Percentiles rank a stretch among this genome's conserved stretches.
Evolutionary conservation across 805 yeast species (phyloP).

Genomic region (Metschnikowia borealis): DNA sequence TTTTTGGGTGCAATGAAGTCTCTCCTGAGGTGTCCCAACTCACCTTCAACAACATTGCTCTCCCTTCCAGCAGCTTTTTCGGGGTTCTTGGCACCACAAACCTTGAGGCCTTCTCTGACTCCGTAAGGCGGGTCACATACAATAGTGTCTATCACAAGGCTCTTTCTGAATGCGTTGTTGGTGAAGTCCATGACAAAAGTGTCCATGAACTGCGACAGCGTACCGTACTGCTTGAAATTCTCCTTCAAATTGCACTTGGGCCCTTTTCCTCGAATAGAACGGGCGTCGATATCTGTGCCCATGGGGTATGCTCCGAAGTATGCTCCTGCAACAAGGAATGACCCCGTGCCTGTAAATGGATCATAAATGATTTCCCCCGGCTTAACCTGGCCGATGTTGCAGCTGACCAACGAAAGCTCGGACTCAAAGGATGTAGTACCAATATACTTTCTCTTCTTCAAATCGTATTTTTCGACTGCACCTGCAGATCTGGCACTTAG

Average conservation of each 20-base stretch:
- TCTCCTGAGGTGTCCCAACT: constrained; percentile 66
- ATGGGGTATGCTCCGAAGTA: constrained; percentile 74
- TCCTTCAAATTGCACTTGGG: constrained; percentile 47
- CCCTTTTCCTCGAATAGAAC: constrained; percentile 69
- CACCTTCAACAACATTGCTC: constrained; percentile 69
- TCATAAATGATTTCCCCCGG: constrained; percentile 73
- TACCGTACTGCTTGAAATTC: constrained; percentile 74
- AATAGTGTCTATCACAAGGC: constrained; percentile 68
- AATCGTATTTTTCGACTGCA: constrained; percentile 71
- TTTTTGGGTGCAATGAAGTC: constrained; percentile 93
- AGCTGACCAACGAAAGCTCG: constrained; percentile 80
- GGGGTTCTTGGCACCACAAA: constrained; percentile 74
- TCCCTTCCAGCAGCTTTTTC: constrained; percentile 73
- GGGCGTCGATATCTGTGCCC: constrained; percentile 90
- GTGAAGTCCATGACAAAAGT: constrained; percentile 92
- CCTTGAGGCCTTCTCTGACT: constrained; percentile 90
- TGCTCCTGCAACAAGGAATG: constrained; percentile 85
- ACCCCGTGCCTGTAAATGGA: constrained; percentile 97
- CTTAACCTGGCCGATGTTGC: constrained; percentile 76
- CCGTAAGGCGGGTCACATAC: constrained; percentile 98
- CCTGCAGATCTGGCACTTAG: constrained; percentile 58
- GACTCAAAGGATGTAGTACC: constrained; percentile 98
- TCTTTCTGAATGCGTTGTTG: constrained; percentile 69
- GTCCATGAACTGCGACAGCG: constrained; percentile 58
- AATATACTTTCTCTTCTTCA: constrained; percentile 77